Base-by-base conservation (phyloP, 208 protist species). In the Borovskyia barvae region DNA sequence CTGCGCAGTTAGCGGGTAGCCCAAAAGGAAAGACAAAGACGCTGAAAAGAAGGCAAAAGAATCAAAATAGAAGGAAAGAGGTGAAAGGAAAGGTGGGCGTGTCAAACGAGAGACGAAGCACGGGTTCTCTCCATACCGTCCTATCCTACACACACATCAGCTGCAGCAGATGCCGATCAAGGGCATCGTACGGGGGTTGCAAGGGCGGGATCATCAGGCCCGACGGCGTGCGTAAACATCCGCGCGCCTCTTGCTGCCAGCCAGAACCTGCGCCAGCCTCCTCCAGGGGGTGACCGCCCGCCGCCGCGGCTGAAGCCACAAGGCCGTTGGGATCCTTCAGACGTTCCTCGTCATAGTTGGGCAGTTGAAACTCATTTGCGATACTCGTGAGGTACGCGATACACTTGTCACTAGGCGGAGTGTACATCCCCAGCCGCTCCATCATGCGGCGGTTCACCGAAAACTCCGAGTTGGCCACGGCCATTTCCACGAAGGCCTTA, bases 371-470 rank as follows among this genome's bases (percentile, higher is more conserved):
- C 66, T 96, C 85, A 12, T 53, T 59, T 0, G 87, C 86, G 30
- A 97, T 91, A 57, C 61, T 80, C n/a, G 63, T 75, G 20, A 97
- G 71, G 61, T 95, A 95, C 50, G 76, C 66, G 11, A 94, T 57
- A 66, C 92, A 95, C 59, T 78, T 80, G 3, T 91, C 89, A 46
- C 92, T 90, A 1, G 77, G 67, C 7, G 88, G 86, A 7, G 84
- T 83, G 49, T 80, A 77, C 45, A 93, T 73, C 28, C 75, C 69
- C 3, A 95, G 71, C 3, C 86, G 87, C 48, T 97, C 86, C 60
- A 92, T 81, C 62, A 97, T 75, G 28, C 75, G 75, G 42, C 91
- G 80, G 47, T 97, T 97, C 26, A 97, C 92, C 1, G 85, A 85
- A 50, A 85, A 91, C 71, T 97, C 92, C 17, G 71, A 47, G 63